Conservation (phyloP, 2,329 filamentous ascomycete genomes). For the Diaporthe australafricana region DNA sequence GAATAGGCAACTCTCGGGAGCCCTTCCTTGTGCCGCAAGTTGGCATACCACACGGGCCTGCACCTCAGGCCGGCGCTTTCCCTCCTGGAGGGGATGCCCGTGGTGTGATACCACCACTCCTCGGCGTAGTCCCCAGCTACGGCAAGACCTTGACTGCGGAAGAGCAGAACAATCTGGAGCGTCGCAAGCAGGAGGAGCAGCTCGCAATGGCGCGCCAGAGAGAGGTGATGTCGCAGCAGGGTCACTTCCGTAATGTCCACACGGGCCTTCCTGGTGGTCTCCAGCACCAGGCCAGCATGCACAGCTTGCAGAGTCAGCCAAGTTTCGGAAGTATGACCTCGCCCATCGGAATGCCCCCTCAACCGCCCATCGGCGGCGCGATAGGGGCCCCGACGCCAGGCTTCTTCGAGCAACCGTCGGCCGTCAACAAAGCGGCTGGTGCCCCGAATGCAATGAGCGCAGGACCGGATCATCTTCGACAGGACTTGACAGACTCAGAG, state of each 20-base stretch:
- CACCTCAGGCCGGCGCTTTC: conserved; percentile 64
- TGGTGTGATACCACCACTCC: conserved; percentile 86
- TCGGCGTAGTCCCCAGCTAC: conserved; percentile 94
- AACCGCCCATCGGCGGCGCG: conserved; percentile 67
- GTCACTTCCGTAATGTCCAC: conserved; percentile 80
- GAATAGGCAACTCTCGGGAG: conserved; percentile 96
- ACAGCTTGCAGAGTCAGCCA: conserved; percentile 96
- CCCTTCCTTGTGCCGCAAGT: conserved; percentile 98
- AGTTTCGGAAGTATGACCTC: conserved; percentile 96
- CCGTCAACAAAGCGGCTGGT: conserved; percentile 53
- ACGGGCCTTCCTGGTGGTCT: conserved; percentile 63
- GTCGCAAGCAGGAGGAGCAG: conserved; percentile 97
- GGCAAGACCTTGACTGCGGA: conserved; percentile 96
- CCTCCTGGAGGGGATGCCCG: conserved; percentile 60
- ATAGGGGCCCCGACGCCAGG: conserved; percentile 65
- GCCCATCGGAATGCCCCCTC: conserved; percentile 72
- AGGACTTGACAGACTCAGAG: conserved; percentile 72
- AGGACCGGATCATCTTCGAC: conserved; percentile 67
- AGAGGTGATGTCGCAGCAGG: conserved; percentile 89
- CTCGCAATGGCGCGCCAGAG: conserved; percentile 96
- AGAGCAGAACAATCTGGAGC: conserved; percentile 96
- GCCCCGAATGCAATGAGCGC: conserved; percentile 57
- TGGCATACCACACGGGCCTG: conserved; percentile 88
- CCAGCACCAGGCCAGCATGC: conserved; percentile 94
- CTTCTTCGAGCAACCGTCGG: conserved; percentile 74